phyloP scores from a whole-genome alignment of 257 asterid species.

The Solanum microdontum region DNA sequence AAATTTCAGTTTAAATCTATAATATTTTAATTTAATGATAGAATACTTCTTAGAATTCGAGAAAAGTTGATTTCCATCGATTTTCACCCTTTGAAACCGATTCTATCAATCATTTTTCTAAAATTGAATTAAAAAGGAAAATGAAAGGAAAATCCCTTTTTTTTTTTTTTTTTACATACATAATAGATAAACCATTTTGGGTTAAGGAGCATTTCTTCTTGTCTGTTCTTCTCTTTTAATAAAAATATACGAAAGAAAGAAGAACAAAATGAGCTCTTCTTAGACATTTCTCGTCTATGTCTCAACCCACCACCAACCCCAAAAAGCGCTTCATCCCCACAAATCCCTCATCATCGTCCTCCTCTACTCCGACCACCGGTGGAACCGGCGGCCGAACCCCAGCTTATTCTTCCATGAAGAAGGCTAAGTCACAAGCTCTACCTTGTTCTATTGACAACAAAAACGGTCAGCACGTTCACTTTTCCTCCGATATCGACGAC shows the following conservation, averaged over 20 bases:
- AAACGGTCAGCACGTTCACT: constrained; percentile 20
- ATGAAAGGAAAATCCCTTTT: no score
- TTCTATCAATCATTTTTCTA: no score
- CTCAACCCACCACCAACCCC: constrained; percentile 18
- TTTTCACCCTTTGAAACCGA: no score
- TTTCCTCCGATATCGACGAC: constrained; percentile 6
- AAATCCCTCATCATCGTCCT: constrained; percentile 6
- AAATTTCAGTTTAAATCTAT: background rate
- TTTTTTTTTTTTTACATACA: no score
- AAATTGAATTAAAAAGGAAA: no score
- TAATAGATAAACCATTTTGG: background rate
- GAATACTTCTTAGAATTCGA: background rate
- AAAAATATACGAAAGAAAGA: background rate
- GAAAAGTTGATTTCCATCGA: background rate
- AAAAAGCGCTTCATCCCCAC: constrained; percentile 9
- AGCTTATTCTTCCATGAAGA: constrained; percentile 24
- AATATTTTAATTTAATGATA: no score
- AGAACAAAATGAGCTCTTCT: constrained; percentile 9
- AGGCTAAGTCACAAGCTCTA: constrained; percentile 25
- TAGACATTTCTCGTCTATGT: constrained; percentile 19
- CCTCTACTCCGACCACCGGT: constrained; percentile 2
- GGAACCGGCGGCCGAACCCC: constrained; percentile 2
- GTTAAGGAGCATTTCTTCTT: background rate
- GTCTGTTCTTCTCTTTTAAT: background rate
- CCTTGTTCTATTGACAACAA: constrained; percentile 19